Conservation (phyloP, 2,329 filamentous ascomycete genomes). For the Waltergamsia citrina region DNA sequence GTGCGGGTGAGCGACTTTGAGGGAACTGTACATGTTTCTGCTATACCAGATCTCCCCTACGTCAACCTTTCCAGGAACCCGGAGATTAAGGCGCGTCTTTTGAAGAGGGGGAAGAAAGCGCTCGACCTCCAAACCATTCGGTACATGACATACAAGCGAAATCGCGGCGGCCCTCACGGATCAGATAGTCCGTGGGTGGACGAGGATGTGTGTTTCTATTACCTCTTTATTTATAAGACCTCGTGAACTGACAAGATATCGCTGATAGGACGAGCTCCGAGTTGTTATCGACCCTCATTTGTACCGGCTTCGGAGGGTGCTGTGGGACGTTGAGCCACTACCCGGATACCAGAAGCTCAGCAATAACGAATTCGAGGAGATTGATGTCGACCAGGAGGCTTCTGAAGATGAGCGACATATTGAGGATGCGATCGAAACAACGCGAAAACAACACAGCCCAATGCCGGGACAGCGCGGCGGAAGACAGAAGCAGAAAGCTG, state of each 20-base stretch:
- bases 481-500: not conserved
- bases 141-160: not conserved
- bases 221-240: no score
- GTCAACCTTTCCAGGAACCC: not conserved
- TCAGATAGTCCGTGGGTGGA: not conserved
- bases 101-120: not conserved
- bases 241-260: no score
- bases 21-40: not conserved
- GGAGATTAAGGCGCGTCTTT: not conserved
- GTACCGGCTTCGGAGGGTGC: not conserved
- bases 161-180: not conserved
- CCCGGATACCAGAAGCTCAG: not conserved
- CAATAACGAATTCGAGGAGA: not conserved
- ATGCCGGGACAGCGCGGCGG: not conserved
- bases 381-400: not conserved
- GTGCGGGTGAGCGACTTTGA: not conserved
- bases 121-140: not conserved
- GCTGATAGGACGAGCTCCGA: not conserved
- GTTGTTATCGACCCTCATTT: not conserved
- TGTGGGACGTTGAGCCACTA: not conserved
- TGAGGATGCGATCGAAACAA: no score
- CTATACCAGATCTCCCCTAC: not conserved
- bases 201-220: not conserved
- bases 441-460: no score
- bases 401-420: no score